Conservation (phyloP, 1,284 basidiomycete species). For the Cystobasidium sp. region DNA sequence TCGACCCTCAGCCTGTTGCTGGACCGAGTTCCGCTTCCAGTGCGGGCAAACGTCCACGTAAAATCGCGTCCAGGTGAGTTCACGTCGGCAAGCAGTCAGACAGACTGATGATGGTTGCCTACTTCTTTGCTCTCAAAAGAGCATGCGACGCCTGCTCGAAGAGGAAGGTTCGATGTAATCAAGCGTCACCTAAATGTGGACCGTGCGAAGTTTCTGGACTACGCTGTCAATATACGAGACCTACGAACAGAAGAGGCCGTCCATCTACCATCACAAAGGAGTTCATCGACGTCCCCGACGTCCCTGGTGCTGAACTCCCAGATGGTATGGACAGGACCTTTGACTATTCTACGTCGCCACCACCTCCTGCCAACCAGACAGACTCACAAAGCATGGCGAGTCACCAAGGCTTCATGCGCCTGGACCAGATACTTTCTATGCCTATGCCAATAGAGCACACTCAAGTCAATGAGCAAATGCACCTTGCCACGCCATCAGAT, state of each 20-base stretch:
- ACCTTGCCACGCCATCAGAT: no score
- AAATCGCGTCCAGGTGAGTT: no score
- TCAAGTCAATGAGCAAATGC: no score
- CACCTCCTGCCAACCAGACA: background rate
- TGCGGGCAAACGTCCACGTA: no score
- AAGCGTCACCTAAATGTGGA: background rate
- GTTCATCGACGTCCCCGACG: background rate
- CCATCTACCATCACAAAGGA: background rate
- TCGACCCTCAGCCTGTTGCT: no score
- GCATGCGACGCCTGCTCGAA: constrained; percentile 13
- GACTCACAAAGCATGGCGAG: background rate
- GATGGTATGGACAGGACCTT: background rate
- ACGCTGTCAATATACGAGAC: constrained; percentile 5
- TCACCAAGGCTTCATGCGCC: background rate
- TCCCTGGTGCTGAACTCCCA: background rate
- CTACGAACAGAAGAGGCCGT: background rate
- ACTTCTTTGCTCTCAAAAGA: no score
- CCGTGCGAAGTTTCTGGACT: background rate
- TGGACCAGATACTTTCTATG: no score
- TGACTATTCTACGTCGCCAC: no score
- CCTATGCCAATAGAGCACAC: no score
- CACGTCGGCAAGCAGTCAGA: no score
- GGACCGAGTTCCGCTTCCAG: no score
- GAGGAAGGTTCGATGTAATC: constrained; percentile 11
- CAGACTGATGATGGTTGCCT: no score